Evolutionary conservation across 148 eudicot species (phyloP).

Genomic region (Camellia granthamiana): DNA sequence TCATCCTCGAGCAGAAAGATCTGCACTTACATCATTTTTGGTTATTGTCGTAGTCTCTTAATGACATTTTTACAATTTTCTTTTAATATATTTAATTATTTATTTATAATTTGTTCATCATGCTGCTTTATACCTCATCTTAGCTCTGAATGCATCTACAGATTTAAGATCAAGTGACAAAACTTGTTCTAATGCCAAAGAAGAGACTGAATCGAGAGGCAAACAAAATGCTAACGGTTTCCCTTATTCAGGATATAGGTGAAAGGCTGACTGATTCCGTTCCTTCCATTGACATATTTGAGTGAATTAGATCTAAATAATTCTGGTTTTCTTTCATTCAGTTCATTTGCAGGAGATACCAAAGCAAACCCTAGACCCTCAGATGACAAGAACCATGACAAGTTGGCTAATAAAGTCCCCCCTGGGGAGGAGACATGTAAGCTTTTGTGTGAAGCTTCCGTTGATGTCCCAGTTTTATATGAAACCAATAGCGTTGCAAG

Average conservation of each 20-base stretch:
- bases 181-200: constrained; percentile 15
- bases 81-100: neutral
- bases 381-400: constrained; percentile 2
- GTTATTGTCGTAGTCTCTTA: neutral
- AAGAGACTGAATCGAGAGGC: constrained; percentile 14
- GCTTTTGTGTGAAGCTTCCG: constrained; percentile 29
- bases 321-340: neutral
- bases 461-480: constrained; percentile 31
- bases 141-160: constrained; percentile 14
- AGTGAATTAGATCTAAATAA: neutral
- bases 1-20: no score
- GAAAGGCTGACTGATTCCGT: neutral
- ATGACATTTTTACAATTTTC: neutral
- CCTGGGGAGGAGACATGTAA: constrained; percentile 20
- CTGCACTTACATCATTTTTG: neutral
- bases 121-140: constrained; percentile 1
- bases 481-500: constrained; percentile 18
- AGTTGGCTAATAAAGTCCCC: neutral
- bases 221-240: constrained; percentile 27
- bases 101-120: neutral
- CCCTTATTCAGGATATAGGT: constrained; percentile 21
- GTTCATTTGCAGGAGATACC: constrained; percentile 10
- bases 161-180: constrained; percentile 17
- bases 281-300: neutral
- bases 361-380: constrained; percentile 10